phyloP scores from a whole-genome alignment of 1,139 yeast species.

The Sugiyamaella xylanicola region DNA sequence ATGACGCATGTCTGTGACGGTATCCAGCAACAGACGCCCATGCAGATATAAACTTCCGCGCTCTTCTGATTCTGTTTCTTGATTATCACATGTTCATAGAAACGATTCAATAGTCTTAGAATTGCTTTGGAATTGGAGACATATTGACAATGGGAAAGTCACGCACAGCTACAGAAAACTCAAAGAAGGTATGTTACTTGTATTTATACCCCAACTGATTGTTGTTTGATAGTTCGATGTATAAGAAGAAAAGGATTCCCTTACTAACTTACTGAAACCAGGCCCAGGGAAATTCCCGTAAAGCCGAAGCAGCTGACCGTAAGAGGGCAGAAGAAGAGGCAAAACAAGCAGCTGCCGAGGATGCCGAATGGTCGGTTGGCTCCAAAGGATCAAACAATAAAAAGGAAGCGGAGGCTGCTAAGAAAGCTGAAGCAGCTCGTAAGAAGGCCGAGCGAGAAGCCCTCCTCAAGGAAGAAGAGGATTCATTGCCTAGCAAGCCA shows the following conservation, averaged over 20 bases:
- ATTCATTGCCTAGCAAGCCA: constrained; percentile 61
- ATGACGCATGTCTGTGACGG: too few relatives aligned
- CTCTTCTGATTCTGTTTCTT: background rate
- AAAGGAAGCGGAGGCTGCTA: constrained; percentile 55
- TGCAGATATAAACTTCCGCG: background rate
- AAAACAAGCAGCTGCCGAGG: constrained; percentile 56
- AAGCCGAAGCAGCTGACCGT: constrained; percentile 66
- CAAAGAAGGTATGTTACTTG: constrained; percentile 48
- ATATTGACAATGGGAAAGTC: constrained; percentile 55
- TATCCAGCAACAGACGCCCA: too few relatives aligned
- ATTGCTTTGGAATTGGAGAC: background rate
- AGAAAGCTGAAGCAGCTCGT: constrained; percentile 45
- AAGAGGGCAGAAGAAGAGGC: constrained; percentile 58
- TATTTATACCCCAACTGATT: too few relatives aligned
- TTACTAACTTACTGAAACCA: constrained; percentile 22
- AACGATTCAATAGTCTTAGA: too few relatives aligned
- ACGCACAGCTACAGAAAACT: constrained; percentile 54
- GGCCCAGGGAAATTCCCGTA: constrained; percentile 71
- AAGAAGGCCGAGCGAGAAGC: constrained; percentile 50
- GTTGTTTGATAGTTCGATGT: too few relatives aligned
- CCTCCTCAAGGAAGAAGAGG: constrained; percentile 63
- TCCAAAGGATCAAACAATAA: constrained; percentile 70
- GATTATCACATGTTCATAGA: too few relatives aligned
- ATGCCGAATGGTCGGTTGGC: constrained; percentile 71
- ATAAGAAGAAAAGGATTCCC: too few relatives aligned